Evolutionary conservation across 2,329 filamentous ascomycete genomes (phyloP).

Genomic region (Fusarium chlamydosporum): DNA sequence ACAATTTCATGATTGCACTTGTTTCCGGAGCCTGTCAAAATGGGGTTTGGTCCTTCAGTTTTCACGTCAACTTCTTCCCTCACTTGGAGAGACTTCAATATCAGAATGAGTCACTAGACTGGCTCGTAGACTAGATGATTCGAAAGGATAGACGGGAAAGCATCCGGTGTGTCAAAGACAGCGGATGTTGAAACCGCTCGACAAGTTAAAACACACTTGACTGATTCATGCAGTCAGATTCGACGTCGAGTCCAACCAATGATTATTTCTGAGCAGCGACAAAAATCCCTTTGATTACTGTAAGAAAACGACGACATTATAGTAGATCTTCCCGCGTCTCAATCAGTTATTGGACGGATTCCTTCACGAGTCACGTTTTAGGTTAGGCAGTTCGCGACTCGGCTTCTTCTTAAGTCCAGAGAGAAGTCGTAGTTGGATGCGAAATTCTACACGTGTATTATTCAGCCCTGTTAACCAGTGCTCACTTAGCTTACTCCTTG

Average conservation of each 20-base stretch:
- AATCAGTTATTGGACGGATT: slow-evolving; percentile 19
- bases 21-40: background rate
- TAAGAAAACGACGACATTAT: slow-evolving; percentile 5
- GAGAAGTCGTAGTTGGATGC: slow-evolving; percentile 18
- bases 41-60: background rate
- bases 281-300: slow-evolving; percentile 6
- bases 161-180: background rate
- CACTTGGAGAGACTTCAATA: background rate
- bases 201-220: background rate
- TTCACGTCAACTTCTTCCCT: slow-evolving; percentile 1
- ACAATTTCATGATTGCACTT: background rate
- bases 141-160: background rate
- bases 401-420: slow-evolving; percentile 46
- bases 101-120: background rate
- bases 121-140: background rate
- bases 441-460: slow-evolving; percentile 1
- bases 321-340: background rate
- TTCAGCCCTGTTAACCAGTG: slow-evolving; percentile 21
- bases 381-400: slow-evolving; percentile 44
- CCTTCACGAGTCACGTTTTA: slow-evolving; percentile 10
- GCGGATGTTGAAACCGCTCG: background rate
- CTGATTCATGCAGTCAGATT: slow-evolving; percentile 18
- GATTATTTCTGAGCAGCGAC: background rate
- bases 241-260: background rate
- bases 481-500: background rate